Conservation (phyloP, 2,329 filamentous ascomycete genomes). For the Chrysoporthe puriensis region DNA sequence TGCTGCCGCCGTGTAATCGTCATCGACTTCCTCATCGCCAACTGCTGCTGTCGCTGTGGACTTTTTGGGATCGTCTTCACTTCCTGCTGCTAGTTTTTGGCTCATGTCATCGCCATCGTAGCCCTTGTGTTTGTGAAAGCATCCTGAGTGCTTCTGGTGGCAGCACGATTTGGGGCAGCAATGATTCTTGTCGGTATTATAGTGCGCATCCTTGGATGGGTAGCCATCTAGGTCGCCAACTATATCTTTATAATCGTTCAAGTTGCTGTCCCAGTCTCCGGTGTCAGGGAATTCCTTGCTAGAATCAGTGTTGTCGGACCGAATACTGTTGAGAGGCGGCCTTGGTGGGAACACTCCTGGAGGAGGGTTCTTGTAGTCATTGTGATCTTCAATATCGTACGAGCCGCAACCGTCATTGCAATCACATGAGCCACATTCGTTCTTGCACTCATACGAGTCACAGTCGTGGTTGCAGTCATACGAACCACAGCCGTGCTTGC, state of each 20-base stretch:
- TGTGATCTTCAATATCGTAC: neutral
- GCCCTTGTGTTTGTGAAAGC: neutral
- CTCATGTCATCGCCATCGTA: neutral
- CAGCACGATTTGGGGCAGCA: neutral
- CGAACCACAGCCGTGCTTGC: neutral
- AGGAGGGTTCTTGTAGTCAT: slow-evolving; percentile 12
- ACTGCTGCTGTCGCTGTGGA: neutral
- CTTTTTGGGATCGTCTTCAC: neutral
- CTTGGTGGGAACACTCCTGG: slow-evolving; percentile 20
- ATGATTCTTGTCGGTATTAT: neutral
- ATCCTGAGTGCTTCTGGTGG: neutral
- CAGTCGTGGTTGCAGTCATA: neutral
- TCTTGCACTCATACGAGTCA: neutral
- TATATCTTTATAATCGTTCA: neutral
- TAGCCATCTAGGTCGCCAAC: neutral
- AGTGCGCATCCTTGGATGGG: neutral
- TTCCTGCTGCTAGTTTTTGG: neutral
- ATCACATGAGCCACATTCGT: neutral
- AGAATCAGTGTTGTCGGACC: neutral
- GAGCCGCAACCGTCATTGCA: neutral
- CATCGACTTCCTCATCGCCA: neutral
- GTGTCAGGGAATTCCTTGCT: too few species aligned
- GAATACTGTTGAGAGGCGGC: neutral
- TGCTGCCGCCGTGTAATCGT: neutral
- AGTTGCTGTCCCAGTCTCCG: neutral